These are phyloP conservation scores for Aspergillus homomorphus DNA, from an alignment of 495 filamentous ascomycete species.

Conservation along the genomic window DNA sequence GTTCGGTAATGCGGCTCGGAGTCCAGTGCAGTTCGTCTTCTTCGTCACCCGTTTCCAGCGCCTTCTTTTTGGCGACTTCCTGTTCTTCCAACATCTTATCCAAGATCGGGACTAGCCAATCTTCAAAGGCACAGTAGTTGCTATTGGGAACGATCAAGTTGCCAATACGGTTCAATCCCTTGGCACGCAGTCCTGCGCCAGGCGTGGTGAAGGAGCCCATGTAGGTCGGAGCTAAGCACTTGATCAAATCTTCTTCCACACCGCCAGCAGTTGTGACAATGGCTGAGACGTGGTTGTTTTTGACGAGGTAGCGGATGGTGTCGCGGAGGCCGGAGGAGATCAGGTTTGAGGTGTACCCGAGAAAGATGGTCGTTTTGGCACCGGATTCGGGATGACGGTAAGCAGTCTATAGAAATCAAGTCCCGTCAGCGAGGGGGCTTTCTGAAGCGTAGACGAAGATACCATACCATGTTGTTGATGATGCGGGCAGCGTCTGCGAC, in stretches of 20 bases:
- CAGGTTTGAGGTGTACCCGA: slow-evolving; percentile 94
- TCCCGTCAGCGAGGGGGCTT: background rate
- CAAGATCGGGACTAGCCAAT: slow-evolving; percentile 92
- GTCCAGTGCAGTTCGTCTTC: slow-evolving; percentile 83
- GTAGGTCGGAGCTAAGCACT: slow-evolving; percentile 92
- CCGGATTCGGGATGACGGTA: slow-evolving; percentile 72
- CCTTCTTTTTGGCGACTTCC: slow-evolving; percentile 59
- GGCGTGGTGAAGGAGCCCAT: slow-evolving; percentile 75
- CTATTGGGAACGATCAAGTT: slow-evolving; percentile 94
- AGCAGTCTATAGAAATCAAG: slow-evolving; percentile 49
- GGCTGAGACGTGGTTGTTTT: slow-evolving; percentile 84
- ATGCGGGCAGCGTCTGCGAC: slow-evolving; percentile 81
- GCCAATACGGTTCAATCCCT: slow-evolving; percentile 92
- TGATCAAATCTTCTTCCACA: slow-evolving; percentile 96
- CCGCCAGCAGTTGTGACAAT: slow-evolving; percentile 97
- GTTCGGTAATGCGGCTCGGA: slow-evolving; percentile 78
- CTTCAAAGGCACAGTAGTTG: slow-evolving; percentile 96
- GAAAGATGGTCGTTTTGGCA: slow-evolving; percentile 83
- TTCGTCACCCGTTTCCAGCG: slow-evolving; percentile 46
- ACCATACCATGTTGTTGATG: slow-evolving; percentile 88
- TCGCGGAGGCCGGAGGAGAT: slow-evolving; percentile 93
- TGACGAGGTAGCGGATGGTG: slow-evolving; percentile 84
- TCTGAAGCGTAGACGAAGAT: background rate
- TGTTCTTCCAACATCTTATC: slow-evolving; percentile 91
- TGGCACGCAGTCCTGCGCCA: slow-evolving; percentile 70